Conservation (phyloP, 768 basidiomycete species). For the Sarcodon sp. region DNA sequence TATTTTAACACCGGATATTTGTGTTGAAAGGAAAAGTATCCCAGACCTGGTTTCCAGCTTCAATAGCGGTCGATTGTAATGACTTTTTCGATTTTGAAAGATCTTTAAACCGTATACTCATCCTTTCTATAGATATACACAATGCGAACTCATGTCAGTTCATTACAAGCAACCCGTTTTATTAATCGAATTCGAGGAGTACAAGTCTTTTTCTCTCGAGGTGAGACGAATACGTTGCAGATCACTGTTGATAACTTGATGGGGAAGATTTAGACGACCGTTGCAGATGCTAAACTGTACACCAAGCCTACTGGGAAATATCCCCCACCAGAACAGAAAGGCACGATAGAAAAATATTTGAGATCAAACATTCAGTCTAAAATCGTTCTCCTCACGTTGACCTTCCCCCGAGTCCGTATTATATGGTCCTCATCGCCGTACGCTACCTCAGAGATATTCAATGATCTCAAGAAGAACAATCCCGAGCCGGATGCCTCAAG, state of each 20-base stretch:
- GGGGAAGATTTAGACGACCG: constrained; percentile 24
- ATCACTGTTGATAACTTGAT: neutral
- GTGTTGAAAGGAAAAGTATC: constrained; percentile 91
- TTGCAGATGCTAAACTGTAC: constrained; percentile 56
- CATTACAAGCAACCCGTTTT: constrained; percentile 92
- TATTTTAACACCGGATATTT: constrained; percentile 88
- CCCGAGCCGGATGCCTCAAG: constrained; percentile 69
- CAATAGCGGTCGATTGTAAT: constrained; percentile 86
- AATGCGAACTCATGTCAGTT: constrained; percentile 93
- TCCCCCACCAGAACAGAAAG: constrained; percentile 36
- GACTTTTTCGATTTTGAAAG: constrained; percentile 5
- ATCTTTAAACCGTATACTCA: neutral
- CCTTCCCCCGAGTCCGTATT: constrained; percentile 86
- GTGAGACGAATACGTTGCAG: constrained; percentile 24
- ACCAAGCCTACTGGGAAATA: constrained; percentile 46
- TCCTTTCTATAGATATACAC: constrained; percentile 59
- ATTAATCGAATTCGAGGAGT: constrained; percentile 95
- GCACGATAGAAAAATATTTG: constrained; percentile 1
- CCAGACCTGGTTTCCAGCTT: constrained; percentile 90
- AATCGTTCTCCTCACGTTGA: constrained; percentile 76
- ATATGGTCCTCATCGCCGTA: constrained; percentile 98
- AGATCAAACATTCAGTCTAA: constrained; percentile 73
- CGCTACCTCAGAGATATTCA: constrained; percentile 84
- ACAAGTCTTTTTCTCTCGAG: constrained; percentile 88
- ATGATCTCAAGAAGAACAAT: constrained; percentile 73